These are phyloP conservation scores for Zygotorulaspora danielsina DNA, from an alignment of 805 yeast genomes.

Conservation along the genomic window DNA sequence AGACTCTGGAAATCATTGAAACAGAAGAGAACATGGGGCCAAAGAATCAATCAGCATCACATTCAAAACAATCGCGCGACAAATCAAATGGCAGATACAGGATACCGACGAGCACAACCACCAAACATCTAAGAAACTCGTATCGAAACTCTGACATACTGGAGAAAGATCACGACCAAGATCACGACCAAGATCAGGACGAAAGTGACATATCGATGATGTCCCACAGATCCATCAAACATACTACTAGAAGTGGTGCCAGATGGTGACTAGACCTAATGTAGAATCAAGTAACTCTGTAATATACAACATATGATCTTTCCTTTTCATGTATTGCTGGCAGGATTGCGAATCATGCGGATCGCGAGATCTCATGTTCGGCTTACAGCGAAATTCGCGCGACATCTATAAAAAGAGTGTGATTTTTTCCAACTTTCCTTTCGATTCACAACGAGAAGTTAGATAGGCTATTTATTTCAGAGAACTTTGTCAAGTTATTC, in stretches of 20 bases:
- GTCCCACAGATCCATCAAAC: slow-evolving; percentile 33
- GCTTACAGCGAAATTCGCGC: not conserved
- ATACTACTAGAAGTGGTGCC: slow-evolving; percentile 35
- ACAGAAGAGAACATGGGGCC: slow-evolving; percentile 3
- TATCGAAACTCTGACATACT: slow-evolving; percentile 20
- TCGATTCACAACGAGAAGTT: too few relatives aligned
- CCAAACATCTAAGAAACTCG: slow-evolving; percentile 26
- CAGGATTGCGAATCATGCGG: too few relatives aligned
- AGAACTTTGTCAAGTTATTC: too few relatives aligned
- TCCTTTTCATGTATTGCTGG: not conserved
- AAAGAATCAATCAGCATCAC: not conserved
- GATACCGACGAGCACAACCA: slow-evolving; percentile 29
- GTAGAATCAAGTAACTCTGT: not conserved
- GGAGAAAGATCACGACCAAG: slow-evolving; percentile 32
- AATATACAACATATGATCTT: not conserved
- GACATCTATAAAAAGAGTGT: not conserved
- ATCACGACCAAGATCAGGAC: slow-evolving; percentile 19
- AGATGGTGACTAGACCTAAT: slow-evolving; percentile 20
- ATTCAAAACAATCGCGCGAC: not conserved
- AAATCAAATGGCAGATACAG: slow-evolving; percentile 22
- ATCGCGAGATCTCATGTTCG: too few relatives aligned
- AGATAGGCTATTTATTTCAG: too few relatives aligned
- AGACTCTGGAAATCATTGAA: slow-evolving; percentile 33
- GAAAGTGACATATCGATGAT: slow-evolving; percentile 37
- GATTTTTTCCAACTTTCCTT: too few relatives aligned